Evolutionary conservation across 2,329 filamentous ascomycete genomes (phyloP).

Genomic region (Shiraia bambusicola): DNA sequence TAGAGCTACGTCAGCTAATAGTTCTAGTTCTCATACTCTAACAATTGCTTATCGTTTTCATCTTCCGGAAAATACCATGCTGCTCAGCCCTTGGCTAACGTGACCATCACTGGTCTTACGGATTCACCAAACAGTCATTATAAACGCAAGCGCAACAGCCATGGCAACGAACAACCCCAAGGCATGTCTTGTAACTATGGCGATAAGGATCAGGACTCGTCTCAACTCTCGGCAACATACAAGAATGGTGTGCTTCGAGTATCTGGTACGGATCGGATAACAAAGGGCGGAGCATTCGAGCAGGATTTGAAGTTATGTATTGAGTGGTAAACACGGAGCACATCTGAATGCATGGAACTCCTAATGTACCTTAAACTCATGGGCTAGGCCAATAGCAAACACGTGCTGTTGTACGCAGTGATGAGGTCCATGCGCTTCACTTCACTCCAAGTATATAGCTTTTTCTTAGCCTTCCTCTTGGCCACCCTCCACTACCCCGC

Average conservation of each 20-base stretch:
- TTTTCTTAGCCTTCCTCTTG: too few species aligned
- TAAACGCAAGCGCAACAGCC: neutral
- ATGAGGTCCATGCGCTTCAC: too few species aligned
- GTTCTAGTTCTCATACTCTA: constrained; percentile 27
- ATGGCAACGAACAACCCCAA: neutral
- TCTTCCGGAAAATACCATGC: constrained; percentile 54
- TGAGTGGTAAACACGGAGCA: neutral
- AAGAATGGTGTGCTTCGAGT: constrained; percentile 50
- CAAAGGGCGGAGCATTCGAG: constrained; percentile 56
- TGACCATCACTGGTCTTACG: constrained; percentile 51
- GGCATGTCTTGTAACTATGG: constrained; percentile 26
- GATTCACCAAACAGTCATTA: constrained; percentile 43
- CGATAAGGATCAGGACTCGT: constrained; percentile 1
- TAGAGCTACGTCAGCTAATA: constrained; percentile 41
- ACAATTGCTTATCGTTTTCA: constrained; percentile 11
- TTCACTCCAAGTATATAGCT: too few species aligned
- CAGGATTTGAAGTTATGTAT: constrained; percentile 52
- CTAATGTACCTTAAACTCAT: neutral
- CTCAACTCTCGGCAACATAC: constrained; percentile 3
- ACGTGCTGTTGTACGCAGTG: too few species aligned
- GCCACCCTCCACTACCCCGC: too few species aligned
- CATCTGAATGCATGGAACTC: neutral
- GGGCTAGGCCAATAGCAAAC: neutral
- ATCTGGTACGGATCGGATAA: constrained; percentile 50
- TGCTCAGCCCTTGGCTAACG: constrained; percentile 56